Conservation (phyloP, 2,329 filamentous ascomycete species). For the Cladophialophora immunda region DNA sequence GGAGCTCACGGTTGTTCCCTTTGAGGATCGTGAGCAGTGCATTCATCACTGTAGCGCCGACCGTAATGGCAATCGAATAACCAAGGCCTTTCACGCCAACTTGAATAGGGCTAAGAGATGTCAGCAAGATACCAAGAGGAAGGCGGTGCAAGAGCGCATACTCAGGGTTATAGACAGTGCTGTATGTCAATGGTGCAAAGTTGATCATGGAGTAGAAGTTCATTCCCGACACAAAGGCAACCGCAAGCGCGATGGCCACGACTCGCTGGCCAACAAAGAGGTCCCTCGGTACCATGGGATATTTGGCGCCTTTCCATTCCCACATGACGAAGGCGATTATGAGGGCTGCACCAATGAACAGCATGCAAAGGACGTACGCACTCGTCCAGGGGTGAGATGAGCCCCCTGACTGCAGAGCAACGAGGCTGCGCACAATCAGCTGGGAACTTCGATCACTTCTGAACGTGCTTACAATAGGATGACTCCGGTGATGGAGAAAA, state of each 20-base stretch:
- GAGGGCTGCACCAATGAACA: conserved; percentile 54
- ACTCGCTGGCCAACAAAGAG: conserved; percentile 59
- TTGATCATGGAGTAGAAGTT: conserved; percentile 64
- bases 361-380: conserved; percentile 54
- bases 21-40: conserved; percentile 64
- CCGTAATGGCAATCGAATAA: conserved; percentile 69
- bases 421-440: conserved; percentile 24
- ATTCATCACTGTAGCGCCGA: conserved; percentile 67
- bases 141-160: conserved; percentile 2
- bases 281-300: conserved; percentile 55
- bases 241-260: conserved; percentile 61
- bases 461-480: conserved; percentile 41
- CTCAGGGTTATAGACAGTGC: conserved; percentile 48
- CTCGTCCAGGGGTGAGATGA: conserved; percentile 34
- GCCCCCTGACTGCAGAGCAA: conserved; percentile 36
- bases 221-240: conserved; percentile 66
- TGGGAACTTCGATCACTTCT: conserved; percentile 43
- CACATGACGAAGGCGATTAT: conserved; percentile 54
- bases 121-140: conserved; percentile 40
- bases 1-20: conserved; percentile 66
- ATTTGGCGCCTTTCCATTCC: conserved; percentile 56
- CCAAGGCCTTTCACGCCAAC: conserved; percentile 72
- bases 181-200: conserved; percentile 62
- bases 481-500: conserved; percentile 32
- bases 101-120: conserved; percentile 64